Evolutionary conservation across 2,329 filamentous ascomycete species (phyloP).

Genomic region (Aspergillus pseudoviridinutans): DNA sequence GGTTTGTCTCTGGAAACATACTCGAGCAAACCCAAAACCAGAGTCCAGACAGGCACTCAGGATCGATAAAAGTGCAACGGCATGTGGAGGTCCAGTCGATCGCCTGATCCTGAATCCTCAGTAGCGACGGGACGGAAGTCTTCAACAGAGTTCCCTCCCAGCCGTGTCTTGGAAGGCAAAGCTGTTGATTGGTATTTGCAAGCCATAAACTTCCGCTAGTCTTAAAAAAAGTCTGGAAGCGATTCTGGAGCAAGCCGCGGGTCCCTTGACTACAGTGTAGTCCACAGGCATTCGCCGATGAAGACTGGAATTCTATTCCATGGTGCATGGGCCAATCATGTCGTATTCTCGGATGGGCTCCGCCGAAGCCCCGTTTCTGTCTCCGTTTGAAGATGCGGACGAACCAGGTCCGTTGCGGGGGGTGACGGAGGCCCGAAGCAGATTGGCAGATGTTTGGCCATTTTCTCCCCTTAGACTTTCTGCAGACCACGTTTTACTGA

Average conservation of each 20-base stretch:
- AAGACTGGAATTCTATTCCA: not conserved
- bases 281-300: too few relatives aligned
- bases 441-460: not conserved
- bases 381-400: not conserved
- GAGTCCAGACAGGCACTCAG: conserved; percentile 9
- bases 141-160: not conserved
- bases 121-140: not conserved
- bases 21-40: not conserved
- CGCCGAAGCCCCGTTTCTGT: not conserved
- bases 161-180: not conserved
- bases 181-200: not conserved
- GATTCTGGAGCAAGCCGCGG: not conserved
- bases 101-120: conserved; percentile 12
- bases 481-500: not conserved
- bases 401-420: not conserved
- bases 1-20: not conserved
- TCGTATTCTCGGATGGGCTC: not conserved
- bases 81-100: conserved; percentile 15
- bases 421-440: not conserved
- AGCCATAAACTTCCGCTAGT: not conserved
- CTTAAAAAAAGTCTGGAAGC: not conserved
- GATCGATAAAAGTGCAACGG: conserved; percentile 17
- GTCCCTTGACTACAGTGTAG: not conserved
- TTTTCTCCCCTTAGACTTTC: not conserved
- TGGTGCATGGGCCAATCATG: not conserved